Evolutionary conservation across 305 asterid species (phyloP).

Genomic region (Plantago rigida): DNA sequence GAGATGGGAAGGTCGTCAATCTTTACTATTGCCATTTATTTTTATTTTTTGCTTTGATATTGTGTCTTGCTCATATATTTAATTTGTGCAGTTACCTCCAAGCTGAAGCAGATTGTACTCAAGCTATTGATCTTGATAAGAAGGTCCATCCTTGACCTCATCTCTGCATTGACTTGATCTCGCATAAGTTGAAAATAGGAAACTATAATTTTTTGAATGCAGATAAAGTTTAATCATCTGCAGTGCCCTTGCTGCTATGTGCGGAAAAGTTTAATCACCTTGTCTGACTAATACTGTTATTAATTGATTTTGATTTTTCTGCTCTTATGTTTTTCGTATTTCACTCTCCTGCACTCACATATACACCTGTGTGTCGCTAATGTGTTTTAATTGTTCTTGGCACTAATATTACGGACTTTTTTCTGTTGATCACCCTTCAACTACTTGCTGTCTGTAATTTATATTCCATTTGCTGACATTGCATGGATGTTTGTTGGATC

Average conservation of each 20-base stretch:
- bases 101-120: slow-evolving; percentile 81
- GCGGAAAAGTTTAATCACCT: too few relatives aligned
- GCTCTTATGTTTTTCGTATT: background rate
- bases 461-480: background rate
- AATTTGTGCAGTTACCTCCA: slow-evolving; percentile 49
- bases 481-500: background rate
- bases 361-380: background rate
- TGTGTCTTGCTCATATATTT: slow-evolving; percentile 19
- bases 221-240: background rate
- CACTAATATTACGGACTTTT: background rate
- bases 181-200: slow-evolving; percentile 12
- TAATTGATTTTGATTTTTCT: background rate
- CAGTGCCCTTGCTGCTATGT: background rate
- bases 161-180: slow-evolving; percentile 1
- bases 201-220: background rate
- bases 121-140: slow-evolving; percentile 83
- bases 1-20: slow-evolving; percentile 56
- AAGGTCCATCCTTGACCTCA: slow-evolving; percentile 45
- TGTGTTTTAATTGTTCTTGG: background rate
- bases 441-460: background rate
- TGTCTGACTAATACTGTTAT: too few relatives aligned
- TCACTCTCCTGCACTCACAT: slow-evolving; percentile 2
- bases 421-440: background rate
- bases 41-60: slow-evolving; percentile 7
- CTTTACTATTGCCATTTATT: slow-evolving; percentile 9